phyloP scores from a whole-genome alignment of 192 early-diverging fungal genomes.

The Linnemannia exigua region DNA sequence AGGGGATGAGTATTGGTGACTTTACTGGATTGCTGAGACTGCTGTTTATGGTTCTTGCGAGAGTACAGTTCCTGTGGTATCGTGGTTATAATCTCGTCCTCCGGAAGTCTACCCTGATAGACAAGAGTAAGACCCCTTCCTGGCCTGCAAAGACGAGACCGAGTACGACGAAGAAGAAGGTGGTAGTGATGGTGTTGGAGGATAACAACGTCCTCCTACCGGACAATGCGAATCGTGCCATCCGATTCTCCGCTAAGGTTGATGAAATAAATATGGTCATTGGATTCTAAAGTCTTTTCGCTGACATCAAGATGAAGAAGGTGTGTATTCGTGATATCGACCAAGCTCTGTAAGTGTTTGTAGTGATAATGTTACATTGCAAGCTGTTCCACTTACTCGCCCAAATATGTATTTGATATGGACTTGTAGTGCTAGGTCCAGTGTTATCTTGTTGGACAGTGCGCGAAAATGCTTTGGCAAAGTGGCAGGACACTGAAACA shows the following conservation, averaged over 20 bases:
- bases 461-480: conserved; percentile 40
- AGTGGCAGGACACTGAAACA: conserved; percentile 33
- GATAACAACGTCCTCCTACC: conserved; percentile 32
- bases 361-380: conserved; percentile 13
- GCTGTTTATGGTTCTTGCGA: too few relatives aligned
- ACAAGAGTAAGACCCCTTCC: conserved; percentile 20
- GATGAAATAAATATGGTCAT: conserved; percentile 18
- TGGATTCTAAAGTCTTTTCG: conserved; percentile 27
- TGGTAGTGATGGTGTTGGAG: conserved; percentile 9
- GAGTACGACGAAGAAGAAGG: conserved; percentile 14
- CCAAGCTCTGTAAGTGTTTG: conserved; percentile 39
- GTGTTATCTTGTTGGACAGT: conserved; percentile 33
- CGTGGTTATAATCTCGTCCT: too few relatives aligned
- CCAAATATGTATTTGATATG: conserved; percentile 26
- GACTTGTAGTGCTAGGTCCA: conserved; percentile 35
- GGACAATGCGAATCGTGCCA: conserved; percentile 19
- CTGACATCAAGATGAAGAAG: conserved; percentile 14
- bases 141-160: conserved; percentile 18
- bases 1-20: too few relatives aligned
- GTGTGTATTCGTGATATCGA: conserved; percentile 30
- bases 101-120: conserved; percentile 27
- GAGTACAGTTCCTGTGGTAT: too few relatives aligned
- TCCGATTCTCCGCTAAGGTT: conserved; percentile 21
- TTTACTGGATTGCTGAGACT: too few relatives aligned
- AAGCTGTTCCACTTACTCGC: conserved; percentile 22